Conservation (phyloP, 2,329 filamentous ascomycete species). For the Coccinonectria pachysandricola region DNA sequence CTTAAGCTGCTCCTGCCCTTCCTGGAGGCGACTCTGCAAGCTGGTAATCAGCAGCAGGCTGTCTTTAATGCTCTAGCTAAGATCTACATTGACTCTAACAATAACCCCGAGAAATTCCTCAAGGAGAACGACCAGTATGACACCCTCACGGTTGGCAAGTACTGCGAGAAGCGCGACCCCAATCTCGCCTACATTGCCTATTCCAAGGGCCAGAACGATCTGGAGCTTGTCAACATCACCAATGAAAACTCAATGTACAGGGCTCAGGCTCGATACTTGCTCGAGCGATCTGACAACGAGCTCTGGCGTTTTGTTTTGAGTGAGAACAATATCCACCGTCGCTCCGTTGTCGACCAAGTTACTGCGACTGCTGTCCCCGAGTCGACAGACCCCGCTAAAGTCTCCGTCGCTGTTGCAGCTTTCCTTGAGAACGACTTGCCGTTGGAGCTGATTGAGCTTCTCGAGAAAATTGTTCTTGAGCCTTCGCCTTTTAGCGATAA, state of each 20-base stretch:
- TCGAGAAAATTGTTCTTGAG: slow-evolving; percentile 99
- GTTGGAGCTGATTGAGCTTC: slow-evolving; percentile 86
- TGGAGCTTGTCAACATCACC: slow-evolving; percentile 94
- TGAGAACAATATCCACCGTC: slow-evolving; percentile 89
- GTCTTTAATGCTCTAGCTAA: slow-evolving; percentile 96
- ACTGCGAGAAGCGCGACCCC: slow-evolving; percentile 97
- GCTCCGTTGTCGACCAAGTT: slow-evolving; percentile 91
- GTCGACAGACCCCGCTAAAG: slow-evolving; percentile 85
- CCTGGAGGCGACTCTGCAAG: slow-evolving; percentile 81
- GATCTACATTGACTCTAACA: slow-evolving; percentile 99
- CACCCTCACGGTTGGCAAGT: slow-evolving; percentile 84
- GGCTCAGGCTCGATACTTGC: slow-evolving; percentile 87
- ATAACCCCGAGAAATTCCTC: slow-evolving; percentile 93
- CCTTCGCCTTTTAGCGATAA: slow-evolving; percentile 99
- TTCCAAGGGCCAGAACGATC: slow-evolving; percentile 90
- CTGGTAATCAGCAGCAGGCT: slow-evolving; percentile 90
- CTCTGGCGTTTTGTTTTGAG: slow-evolving; percentile 93
- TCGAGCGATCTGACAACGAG: slow-evolving; percentile 81
- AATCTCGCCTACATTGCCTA: slow-evolving; percentile 94
- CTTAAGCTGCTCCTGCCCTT: slow-evolving; percentile 93
- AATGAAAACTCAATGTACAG: slow-evolving; percentile 99
- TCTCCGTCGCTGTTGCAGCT: slow-evolving; percentile 85
- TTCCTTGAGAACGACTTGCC: slow-evolving; percentile 89
- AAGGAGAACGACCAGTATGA: slow-evolving; percentile 98
- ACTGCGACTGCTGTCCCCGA: slow-evolving; percentile 91